These are phyloP conservation scores for Saccharomyces kudriavzevii DNA, from an alignment of 805 yeast genomes.

Conservation along the genomic window DNA sequence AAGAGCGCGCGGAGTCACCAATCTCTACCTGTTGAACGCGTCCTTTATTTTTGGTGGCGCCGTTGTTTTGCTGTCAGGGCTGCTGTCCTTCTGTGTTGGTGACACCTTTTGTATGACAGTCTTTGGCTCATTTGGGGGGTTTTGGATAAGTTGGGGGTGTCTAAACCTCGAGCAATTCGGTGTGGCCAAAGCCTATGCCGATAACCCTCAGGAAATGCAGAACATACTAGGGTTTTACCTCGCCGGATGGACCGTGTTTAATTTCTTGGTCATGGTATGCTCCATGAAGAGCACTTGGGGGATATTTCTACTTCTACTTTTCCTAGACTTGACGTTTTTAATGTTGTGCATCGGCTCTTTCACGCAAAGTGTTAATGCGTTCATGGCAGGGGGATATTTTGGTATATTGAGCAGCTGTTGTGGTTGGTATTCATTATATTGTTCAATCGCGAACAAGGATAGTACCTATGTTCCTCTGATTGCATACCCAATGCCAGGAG, in stretches of 20 bases:
- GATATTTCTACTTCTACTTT: slow-evolving; percentile 41
- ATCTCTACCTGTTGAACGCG: slow-evolving; percentile 29
- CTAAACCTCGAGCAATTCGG: slow-evolving; percentile 45
- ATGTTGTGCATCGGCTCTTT: slow-evolving; percentile 38
- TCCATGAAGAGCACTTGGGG: slow-evolving; percentile 46
- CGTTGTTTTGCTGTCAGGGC: slow-evolving; percentile 53
- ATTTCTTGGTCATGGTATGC: slow-evolving; percentile 42
- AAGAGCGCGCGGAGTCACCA: slow-evolving; percentile 49
- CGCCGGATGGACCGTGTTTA: slow-evolving; percentile 48
- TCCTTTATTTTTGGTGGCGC: slow-evolving; percentile 59
- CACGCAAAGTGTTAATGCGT: slow-evolving; percentile 31
- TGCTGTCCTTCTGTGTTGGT: slow-evolving; percentile 58
- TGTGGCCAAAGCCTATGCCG: slow-evolving; percentile 37
- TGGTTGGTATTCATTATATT: slow-evolving; percentile 49
- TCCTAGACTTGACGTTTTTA: slow-evolving; percentile 41
- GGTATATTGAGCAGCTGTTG: slow-evolving; percentile 42
- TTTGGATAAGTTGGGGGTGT: slow-evolving; percentile 61
- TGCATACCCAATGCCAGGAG: slow-evolving; percentile 39
- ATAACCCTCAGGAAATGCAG: slow-evolving; percentile 31
- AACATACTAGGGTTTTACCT: slow-evolving; percentile 46
- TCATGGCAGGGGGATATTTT: slow-evolving; percentile 45
- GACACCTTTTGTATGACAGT: slow-evolving; percentile 57
- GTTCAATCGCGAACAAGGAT: slow-evolving; percentile 45
- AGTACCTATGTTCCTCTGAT: slow-evolving; percentile 45
- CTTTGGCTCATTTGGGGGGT: slow-evolving; percentile 42